phyloP scores from a whole-genome alignment of 108 stramenopile species.

The Cyclotella choctawhatcheeana region DNA sequence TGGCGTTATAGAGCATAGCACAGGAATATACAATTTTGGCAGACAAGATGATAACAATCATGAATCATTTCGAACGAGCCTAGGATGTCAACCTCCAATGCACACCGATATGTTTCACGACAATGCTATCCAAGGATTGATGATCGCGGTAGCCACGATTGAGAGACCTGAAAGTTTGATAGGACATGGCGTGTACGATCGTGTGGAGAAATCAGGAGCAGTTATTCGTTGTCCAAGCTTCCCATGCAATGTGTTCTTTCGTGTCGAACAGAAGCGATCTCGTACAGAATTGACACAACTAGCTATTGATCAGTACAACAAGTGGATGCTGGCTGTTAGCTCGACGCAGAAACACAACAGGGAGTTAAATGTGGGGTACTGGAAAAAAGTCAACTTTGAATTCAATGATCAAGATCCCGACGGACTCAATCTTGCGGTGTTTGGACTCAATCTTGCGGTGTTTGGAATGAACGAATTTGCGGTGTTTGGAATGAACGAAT shows the following conservation, averaged over 20 bases:
- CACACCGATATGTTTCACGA: constrained; percentile 67
- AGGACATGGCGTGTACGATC: constrained; percentile 68
- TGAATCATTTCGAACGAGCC: constrained; percentile 21
- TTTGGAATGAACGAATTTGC: no score
- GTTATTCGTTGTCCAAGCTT: constrained; percentile 52
- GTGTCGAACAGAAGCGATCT: not conserved
- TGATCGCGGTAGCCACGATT: constrained; percentile 55
- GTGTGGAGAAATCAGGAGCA: constrained; percentile 58
- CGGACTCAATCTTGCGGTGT: constrained; percentile 28
- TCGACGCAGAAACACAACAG: not conserved
- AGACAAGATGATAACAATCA: constrained; percentile 70
- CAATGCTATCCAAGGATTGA: constrained; percentile 47
- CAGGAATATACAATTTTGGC: constrained; percentile 53
- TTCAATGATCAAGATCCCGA: constrained; percentile 41
- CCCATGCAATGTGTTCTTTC: constrained; percentile 22
- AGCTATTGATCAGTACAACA: constrained; percentile 29
- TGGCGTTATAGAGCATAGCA: constrained; percentile 54
- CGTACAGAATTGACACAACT: constrained; percentile 31
- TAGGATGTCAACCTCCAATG: constrained; percentile 14
- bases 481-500: no score
- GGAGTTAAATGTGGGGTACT: not conserved
- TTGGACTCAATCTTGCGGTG: constrained; percentile 5
- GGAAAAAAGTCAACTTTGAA: constrained; percentile 31
- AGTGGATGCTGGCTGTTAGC: constrained; percentile 6
- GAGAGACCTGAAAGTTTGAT: constrained; percentile 56